Evolutionary conservation across 2,329 filamentous ascomycete genomes (phyloP).

Genomic region (Phyllosticta ampelicida): DNA sequence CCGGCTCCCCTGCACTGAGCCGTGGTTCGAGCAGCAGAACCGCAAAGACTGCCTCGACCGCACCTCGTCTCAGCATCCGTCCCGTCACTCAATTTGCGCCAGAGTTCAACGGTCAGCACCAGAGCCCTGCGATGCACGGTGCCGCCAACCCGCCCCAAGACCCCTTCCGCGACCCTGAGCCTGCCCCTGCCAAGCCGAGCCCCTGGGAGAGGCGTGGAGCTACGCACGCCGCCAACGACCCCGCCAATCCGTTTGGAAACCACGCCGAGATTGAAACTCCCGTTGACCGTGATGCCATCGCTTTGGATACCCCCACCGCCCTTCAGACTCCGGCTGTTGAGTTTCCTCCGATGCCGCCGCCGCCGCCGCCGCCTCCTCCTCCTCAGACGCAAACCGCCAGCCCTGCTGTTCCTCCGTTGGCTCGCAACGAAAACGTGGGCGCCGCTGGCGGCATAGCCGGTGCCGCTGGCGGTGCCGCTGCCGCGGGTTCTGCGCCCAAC

Average conservation of each 20-base stretch:
- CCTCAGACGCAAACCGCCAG: neutral
- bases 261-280: constrained; percentile 26
- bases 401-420: neutral
- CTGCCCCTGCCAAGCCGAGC: constrained; percentile 19
- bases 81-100: constrained; percentile 78
- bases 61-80: constrained; percentile 75
- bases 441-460: neutral
- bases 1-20: neutral
- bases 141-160: neutral
- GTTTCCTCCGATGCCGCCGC: constrained; percentile 2
- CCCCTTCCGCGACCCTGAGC: constrained; percentile 11
- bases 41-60: constrained; percentile 41
- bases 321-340: constrained; percentile 3
- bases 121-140: neutral
- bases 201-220: constrained; percentile 31
- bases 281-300: constrained; percentile 7
- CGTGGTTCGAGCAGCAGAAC: constrained; percentile 28
- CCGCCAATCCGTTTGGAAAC: constrained; percentile 27
- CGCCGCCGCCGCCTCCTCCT: too few relatives aligned
- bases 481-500: neutral
- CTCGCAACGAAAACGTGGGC: neutral
- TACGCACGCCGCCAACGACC: constrained; percentile 19
- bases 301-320: constrained; percentile 5
- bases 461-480: neutral
- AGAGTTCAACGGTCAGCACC: constrained; percentile 19